These are phyloP conservation scores for Mariannaea elegans DNA, from an alignment of 2,329 filamentous ascomycete genomes.

Conservation along the genomic window DNA sequence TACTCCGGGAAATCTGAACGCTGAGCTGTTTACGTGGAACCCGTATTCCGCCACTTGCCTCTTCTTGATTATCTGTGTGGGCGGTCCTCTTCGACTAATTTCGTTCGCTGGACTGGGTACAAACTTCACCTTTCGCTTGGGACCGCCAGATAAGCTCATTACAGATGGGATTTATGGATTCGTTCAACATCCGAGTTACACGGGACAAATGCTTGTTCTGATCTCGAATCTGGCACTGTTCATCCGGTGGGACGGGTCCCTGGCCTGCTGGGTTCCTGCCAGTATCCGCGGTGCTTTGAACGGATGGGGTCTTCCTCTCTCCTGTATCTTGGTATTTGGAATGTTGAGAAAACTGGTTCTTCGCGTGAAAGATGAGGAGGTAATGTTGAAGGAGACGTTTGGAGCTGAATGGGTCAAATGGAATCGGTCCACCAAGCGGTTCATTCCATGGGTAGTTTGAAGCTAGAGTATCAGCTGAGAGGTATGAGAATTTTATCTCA, in stretches of 20 bases:
- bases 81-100: conserved; percentile 44
- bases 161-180: conserved; percentile 58
- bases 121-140: conserved; percentile 63
- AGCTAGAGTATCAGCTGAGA: no score
- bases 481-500: no score
- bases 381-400: conserved; percentile 3
- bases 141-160: conserved; percentile 54
- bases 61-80: conserved; percentile 41
- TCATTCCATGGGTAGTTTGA: conserved; percentile 2
- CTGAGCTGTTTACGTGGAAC: neutral
- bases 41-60: neutral
- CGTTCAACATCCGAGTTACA: conserved; percentile 63
- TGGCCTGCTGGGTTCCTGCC: conserved; percentile 49
- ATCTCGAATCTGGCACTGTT: conserved; percentile 44
- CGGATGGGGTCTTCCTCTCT: neutral
- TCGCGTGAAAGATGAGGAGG: conserved; percentile 4
- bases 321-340: neutral
- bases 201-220: conserved; percentile 50
- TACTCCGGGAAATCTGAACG: neutral
- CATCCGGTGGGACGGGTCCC: conserved; percentile 47
- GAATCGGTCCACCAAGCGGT: conserved; percentile 2
- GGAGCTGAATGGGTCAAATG: conserved; percentile 1
- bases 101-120: conserved; percentile 56
- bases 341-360: neutral
- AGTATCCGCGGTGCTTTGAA: neutral